phyloP scores from a whole-genome alignment of 352 stramenopile species.

The Phytopythium chamaehyphon region DNA sequence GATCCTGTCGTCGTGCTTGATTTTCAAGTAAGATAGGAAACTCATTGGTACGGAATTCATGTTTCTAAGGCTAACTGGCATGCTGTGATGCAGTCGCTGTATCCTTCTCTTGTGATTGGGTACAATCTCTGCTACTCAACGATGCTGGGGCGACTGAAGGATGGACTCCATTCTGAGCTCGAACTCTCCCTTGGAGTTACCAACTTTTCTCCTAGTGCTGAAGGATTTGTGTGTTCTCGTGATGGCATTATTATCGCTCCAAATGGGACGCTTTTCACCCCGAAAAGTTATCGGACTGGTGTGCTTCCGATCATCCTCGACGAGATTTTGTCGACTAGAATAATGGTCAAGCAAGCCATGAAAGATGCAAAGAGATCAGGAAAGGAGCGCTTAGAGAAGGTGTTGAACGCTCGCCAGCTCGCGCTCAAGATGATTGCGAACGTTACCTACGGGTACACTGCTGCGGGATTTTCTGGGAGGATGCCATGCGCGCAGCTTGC shows the following conservation, averaged over 20 bases:
- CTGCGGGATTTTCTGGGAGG: conserved; percentile 96
- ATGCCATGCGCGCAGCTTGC: conserved; percentile 96
- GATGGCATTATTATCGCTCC: conserved; percentile 73
- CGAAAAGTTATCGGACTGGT: conserved; percentile 90
- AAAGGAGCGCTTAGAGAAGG: conserved; percentile 54
- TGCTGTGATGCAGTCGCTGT: conserved; percentile 86
- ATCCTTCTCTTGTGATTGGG: conserved; percentile 98
- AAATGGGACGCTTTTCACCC: conserved; percentile 96
- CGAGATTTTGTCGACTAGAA: conserved; percentile 94
- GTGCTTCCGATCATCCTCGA: conserved; percentile 96
- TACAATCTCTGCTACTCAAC: conserved; percentile 99
- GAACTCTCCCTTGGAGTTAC: conserved; percentile 65
- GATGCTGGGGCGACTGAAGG: conserved; percentile 89
- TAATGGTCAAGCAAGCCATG: conserved; percentile 98
- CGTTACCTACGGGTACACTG: conserved; percentile 99
- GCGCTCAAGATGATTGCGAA: conserved; percentile 99
- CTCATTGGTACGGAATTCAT: too few relatives aligned
- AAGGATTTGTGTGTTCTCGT: conserved; percentile 42
- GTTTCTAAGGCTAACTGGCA: not conserved
- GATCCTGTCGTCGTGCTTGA: conserved; percentile 98
- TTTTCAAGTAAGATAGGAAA: conserved; percentile 80
- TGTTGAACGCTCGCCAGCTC: conserved; percentile 82
- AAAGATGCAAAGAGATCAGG: conserved; percentile 86
- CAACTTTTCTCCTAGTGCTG: conserved; percentile 35
- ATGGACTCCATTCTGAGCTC: conserved; percentile 65